Conservation (phyloP, 345 rosid species). For the Salix caprea region DNA sequence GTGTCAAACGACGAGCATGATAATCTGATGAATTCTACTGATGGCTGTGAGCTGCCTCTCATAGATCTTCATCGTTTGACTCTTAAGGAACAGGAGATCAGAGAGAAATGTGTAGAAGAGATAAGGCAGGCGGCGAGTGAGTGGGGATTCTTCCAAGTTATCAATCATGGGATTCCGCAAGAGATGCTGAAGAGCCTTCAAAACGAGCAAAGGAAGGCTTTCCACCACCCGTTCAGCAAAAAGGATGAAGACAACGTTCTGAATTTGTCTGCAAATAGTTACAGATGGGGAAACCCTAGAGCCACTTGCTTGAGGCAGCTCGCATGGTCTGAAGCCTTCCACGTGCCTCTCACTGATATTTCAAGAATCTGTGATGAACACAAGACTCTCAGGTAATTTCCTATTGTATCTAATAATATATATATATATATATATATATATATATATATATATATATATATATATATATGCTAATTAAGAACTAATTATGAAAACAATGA, state of each 20-base stretch:
- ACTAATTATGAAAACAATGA: no score
- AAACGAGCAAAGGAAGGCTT: not conserved
- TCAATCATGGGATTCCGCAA: not conserved
- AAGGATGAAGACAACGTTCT: not conserved
- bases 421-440: no score
- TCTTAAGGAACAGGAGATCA: not conserved
- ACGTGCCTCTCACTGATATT: not conserved
- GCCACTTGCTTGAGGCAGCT: not conserved
- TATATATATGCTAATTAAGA: no score
- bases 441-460: no score
- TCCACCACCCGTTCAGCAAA: not conserved
- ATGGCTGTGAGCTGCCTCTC: not conserved
- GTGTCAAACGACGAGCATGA: not conserved
- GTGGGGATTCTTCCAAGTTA: not conserved
- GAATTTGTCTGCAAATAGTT: not conserved
- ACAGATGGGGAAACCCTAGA: not conserved
- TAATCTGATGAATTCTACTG: not conserved
- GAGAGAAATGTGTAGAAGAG: not conserved
- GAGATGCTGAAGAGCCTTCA: not conserved
- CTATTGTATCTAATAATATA: not conserved
- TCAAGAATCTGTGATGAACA: not conserved
- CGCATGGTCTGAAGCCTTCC: not conserved
- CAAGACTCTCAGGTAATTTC: not conserved
- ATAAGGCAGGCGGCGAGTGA: not conserved
- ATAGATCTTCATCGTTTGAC: not conserved